Evolutionary conservation across 257 asterid genomes (phyloP), one percentile per base, ranked within the genome.

Genomic region (Salvia miltiorrhiza): DNA sequence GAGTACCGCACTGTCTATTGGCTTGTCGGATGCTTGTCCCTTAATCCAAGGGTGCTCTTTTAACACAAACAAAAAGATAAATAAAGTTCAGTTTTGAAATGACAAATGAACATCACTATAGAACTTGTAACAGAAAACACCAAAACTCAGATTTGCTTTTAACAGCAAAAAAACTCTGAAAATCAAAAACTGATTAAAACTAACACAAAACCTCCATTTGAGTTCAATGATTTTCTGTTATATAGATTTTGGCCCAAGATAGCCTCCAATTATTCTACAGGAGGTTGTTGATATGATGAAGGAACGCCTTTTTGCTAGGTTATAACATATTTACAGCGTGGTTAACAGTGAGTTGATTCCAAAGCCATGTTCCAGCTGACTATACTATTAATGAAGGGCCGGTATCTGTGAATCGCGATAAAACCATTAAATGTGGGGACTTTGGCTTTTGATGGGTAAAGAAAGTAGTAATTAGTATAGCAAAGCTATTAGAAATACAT

Each of bases 11-110:
- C 96, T 85, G 65, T 84, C 92, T 37, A 89, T 87, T 48, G 90
- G 96, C 80, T 87, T 85, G 81, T 89, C 95, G 41, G 95, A 77
- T 47, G 95, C 95, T 80, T 82, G 86, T 58, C 96, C 95, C 84
- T 81, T 84, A 47, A 89, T 77, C 95, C 96, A 87, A 21, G 88
- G 95, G 63, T 89, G 96, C 77, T 89, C 96, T 89, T 44, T 52
- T 45, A 7, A 66, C 21, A 61, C 10, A 64, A 69, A 59, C 65
- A 71, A 7, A 63, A 59, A 39, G 9, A 66, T 4, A 39, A 45
- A 12, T 30, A 3, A 7, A n/a, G 16, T 52, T 68, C 13, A 48
- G 65, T 43, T 47, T 69, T 19, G 57, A 50, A 71, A 48, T 64
- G 23, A 30, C 4, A 69, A 19, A 21, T 41, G 66, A 49, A 49